Evolutionary conservation across 345 rosid species (phyloP), one percentile per base, ranked within the genome.

Genomic region (Hibiscus tridactylites): DNA sequence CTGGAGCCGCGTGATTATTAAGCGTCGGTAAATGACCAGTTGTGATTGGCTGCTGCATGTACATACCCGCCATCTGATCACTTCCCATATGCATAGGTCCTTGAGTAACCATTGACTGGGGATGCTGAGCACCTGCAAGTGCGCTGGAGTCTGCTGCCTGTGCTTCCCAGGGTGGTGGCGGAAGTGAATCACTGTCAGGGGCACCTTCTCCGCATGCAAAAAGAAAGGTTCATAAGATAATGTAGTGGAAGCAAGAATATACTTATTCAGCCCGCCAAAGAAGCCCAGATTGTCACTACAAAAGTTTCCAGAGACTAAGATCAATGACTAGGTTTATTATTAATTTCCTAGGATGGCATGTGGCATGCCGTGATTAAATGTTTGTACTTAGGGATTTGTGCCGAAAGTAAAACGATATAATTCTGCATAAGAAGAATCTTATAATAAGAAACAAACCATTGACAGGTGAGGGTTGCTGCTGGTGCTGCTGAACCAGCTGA

Each of bases 161-260:
- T 80, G 92, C 90, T 81, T 94, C 98, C 98, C 98, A 94, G 1
- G 98, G 98, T 21, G 98, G 97, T 12, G 91, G 95, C 58, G 98
- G 98, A 35, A 94, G 85, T 33, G 93, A 83, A 68, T 79, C 79
- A 75, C 77, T 66, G 68, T 80, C 80, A 70, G 80, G 86, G 58
- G 86, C 81, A 84, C 92, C 98, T 91, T 83, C 57, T 62, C 79
- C 78, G 50, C 59, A 81, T 31, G 75, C 63, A 79, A 72, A 80
- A 37, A 9, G 46, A 52, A 12, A 74, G 76, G 26, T 71, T 60
- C 62, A 47, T 74, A 31, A 13, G 12, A 58, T 44, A 37, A 71
- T 7, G 56, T 37, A 56, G 39, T 1, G 31, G 62, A 31, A 60
- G 42, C 13, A 62, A 21, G 31, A 61, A 24, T 6, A 28, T n/a